These are phyloP conservation scores for Globisporangium nagaii DNA, from an alignment of 352 stramenopile genomes.

Conservation along the genomic window DNA sequence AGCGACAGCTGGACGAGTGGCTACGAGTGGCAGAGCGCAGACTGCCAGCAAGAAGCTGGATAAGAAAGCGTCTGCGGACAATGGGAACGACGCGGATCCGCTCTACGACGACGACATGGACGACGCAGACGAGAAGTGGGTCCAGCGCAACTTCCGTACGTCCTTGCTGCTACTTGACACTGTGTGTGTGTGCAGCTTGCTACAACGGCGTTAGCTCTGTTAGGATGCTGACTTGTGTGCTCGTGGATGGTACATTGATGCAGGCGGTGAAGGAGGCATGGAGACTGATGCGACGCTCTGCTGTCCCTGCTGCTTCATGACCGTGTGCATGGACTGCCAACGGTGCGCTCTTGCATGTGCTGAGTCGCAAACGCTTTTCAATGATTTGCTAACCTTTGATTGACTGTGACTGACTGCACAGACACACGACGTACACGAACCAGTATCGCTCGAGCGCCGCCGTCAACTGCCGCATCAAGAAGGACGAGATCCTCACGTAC, in stretches of 20 bases:
- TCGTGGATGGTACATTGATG: neutral
- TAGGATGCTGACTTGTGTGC: too few species aligned
- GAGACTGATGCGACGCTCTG: slow-evolving; percentile 57
- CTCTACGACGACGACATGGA: slow-evolving; percentile 65
- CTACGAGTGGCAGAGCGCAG: slow-evolving; percentile 23
- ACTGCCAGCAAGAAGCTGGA: neutral
- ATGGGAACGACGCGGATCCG: slow-evolving; percentile 31
- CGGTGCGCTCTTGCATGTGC: slow-evolving; percentile 16
- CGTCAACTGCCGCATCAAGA: slow-evolving; percentile 74
- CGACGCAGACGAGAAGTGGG: slow-evolving; percentile 65
- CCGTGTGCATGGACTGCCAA: slow-evolving; percentile 70
- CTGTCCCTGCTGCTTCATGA: slow-evolving; percentile 80
- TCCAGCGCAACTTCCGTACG: slow-evolving; percentile 58
- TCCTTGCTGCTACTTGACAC: neutral
- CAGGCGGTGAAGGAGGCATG: neutral
- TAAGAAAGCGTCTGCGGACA: slow-evolving; percentile 1
- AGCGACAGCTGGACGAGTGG: slow-evolving; percentile 2
- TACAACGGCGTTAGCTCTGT: neutral
- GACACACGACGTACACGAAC: slow-evolving; percentile 58
- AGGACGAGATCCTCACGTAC: slow-evolving; percentile 62
- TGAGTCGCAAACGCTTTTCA: neutral
- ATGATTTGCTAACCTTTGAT: too few species aligned
- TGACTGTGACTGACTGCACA: too few species aligned
- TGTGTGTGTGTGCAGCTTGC: slow-evolving; percentile 5
- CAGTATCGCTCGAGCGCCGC: slow-evolving; percentile 58